A percentile compares a stretch with the other conserved stretches of the same genome.
Conservation (phyloP, 2,329 filamentous ascomycete species). For the Fusarium pilosicola region DNA sequence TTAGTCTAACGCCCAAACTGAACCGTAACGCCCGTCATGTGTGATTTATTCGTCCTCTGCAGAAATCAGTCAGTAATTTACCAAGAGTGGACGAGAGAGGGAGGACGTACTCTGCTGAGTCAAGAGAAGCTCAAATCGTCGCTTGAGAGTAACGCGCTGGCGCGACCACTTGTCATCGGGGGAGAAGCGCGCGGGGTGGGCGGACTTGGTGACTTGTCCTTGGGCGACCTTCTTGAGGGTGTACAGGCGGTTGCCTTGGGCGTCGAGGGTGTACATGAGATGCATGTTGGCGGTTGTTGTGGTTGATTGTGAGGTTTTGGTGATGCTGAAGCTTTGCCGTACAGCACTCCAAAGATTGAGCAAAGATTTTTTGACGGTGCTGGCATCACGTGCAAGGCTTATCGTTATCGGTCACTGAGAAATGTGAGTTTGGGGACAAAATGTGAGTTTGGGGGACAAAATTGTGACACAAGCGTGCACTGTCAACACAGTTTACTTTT, state of each 20-base stretch:
- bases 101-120: slow-evolving; percentile 73
- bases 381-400: slow-evolving; percentile 39
- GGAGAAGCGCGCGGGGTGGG: slow-evolving; percentile 95
- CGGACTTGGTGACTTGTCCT: slow-evolving; percentile 91
- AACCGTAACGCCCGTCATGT: slow-evolving; percentile 34
- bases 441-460: not conserved
- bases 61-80: not conserved
- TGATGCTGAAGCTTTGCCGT: not conserved
- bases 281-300: slow-evolving; percentile 56
- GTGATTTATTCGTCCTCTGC: slow-evolving; percentile 38
- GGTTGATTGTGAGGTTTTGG: not conserved
- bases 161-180: slow-evolving; percentile 99
- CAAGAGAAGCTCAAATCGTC: slow-evolving; percentile 87
- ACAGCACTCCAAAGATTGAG: not conserved
- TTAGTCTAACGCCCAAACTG: slow-evolving; percentile 32
- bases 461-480: not conserved
- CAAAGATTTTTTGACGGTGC: slow-evolving; percentile 27
- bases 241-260: slow-evolving; percentile 87
- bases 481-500: rapidly evolving
- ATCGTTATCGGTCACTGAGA: slow-evolving; percentile 23
- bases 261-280: slow-evolving; percentile 85
- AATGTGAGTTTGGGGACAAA: not conserved
- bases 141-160: slow-evolving; percentile 94
- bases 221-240: slow-evolving; percentile 91
- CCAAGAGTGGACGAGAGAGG: rapidly evolving